phyloP scores from a whole-genome alignment of 2,329 filamentous ascomycete species.

The Phaeosphaeriaceae sp. region DNA sequence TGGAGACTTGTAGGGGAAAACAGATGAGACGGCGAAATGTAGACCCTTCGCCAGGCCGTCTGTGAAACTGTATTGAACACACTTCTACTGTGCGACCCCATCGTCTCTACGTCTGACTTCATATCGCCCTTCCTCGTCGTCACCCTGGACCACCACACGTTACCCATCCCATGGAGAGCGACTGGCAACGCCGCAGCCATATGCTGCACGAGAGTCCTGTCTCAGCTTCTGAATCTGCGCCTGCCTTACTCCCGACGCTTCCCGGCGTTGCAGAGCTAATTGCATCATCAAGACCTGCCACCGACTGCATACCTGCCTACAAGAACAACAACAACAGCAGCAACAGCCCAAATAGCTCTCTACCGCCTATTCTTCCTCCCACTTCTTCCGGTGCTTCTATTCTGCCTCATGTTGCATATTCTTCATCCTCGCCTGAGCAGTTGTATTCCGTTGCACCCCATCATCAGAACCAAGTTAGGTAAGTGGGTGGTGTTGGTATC shows the following conservation, averaged over 20 bases:
- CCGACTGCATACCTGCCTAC: constrained; percentile 16
- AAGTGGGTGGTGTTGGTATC: constrained; percentile 10
- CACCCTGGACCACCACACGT: no score
- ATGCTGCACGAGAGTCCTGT: constrained; percentile 11
- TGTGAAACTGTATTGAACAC: constrained; percentile 3
- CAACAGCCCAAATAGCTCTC: constrained; percentile 8
- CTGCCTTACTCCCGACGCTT: constrained; percentile 17
- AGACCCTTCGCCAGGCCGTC: neutral
- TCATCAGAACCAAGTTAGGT: constrained; percentile 24
- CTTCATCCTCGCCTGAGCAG: constrained; percentile 1
- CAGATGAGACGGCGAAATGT: no score
- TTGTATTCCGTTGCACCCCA: constrained; percentile 11
- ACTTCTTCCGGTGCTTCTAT: constrained; percentile 5
- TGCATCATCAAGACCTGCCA: constrained; percentile 18
- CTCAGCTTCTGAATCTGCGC: neutral
- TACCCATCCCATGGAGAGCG: constrained; percentile 17
- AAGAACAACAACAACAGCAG: constrained; percentile 12
- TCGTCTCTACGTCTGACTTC: neutral
- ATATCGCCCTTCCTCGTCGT: neutral
- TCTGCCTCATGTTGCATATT: constrained; percentile 6
- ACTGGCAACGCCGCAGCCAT: constrained; percentile 18
- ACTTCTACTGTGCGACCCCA: constrained; percentile 2
- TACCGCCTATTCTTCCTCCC: constrained; percentile 13
- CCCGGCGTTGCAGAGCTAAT: constrained; percentile 34
- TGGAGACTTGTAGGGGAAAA: no score